Percentiles rank a stretch among this genome's conserved stretches.
Evolutionary conservation across 257 asterid species (phyloP).

Genomic region (Nicotiana undulata): DNA sequence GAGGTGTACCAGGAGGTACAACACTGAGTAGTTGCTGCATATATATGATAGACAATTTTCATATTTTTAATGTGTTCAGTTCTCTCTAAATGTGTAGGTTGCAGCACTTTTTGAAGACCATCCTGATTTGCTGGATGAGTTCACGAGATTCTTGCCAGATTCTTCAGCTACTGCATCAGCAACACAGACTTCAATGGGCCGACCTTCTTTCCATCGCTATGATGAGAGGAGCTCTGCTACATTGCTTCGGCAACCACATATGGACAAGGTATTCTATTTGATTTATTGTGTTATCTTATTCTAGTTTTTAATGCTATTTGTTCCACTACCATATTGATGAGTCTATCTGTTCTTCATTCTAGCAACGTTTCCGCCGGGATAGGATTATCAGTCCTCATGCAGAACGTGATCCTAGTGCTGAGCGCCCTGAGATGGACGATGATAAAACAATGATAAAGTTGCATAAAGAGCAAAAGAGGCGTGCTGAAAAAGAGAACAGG

Average conservation of each 20-base stretch:
- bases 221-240: slow-evolving; percentile 60
- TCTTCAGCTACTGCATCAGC: slow-evolving; percentile 49
- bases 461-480: slow-evolving; percentile 64
- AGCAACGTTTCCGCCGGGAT: slow-evolving; percentile 52
- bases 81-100: slow-evolving; percentile 31
- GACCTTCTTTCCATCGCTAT: slow-evolving; percentile 35
- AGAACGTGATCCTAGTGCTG: slow-evolving; percentile 58
- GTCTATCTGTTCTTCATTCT: slow-evolving; percentile 11
- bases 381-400: slow-evolving; percentile 39
- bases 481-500: slow-evolving; percentile 50
- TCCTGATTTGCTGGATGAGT: slow-evolving; percentile 70
- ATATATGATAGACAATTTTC: not conserved
- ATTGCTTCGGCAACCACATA: slow-evolving; percentile 37
- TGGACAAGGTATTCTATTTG: slow-evolving; percentile 42
- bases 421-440: slow-evolving; percentile 52
- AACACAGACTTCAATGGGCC: slow-evolving; percentile 37
- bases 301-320: not conserved
- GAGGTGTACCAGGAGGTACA: slow-evolving; percentile 63
- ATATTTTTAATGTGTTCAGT: not conserved
- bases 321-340: slow-evolving; percentile 5
- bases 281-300: not conserved
- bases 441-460: slow-evolving; percentile 47
- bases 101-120: slow-evolving; percentile 51
- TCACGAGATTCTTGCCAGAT: slow-evolving; percentile 68
- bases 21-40: not conserved